Evolutionary conservation across 2,329 filamentous ascomycete species (phyloP).

Genomic region (Neurospora sp.): DNA sequence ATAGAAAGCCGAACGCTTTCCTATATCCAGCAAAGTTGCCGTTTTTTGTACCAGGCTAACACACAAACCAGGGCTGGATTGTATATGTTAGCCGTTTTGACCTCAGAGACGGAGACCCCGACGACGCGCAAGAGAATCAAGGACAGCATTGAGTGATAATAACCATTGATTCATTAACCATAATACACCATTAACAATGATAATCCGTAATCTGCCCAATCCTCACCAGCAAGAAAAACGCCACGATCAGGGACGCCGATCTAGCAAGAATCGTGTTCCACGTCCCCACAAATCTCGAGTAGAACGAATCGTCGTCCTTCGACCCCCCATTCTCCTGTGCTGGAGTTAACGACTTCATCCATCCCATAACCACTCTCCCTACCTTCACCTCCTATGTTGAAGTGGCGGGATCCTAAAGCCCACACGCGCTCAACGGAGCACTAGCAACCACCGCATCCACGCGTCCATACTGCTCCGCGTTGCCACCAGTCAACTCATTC

Average conservation of each 20-base stretch:
- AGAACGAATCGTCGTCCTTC: not conserved
- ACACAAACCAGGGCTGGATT: too few relatives aligned
- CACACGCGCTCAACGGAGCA: slow-evolving; percentile 28
- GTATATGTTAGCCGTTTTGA: too few relatives aligned
- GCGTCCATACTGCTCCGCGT: slow-evolving; percentile 39
- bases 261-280: not conserved
- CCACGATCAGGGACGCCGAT: not conserved
- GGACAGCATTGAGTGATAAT: not conserved
- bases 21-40: too few relatives aligned
- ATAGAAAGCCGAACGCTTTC: too few relatives aligned
- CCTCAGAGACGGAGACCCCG: too few relatives aligned
- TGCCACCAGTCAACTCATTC: slow-evolving; percentile 43
- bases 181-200: not conserved
- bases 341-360: not conserved
- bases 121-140: not conserved
- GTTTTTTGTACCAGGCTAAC: too few relatives aligned
- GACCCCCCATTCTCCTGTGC: not conserved
- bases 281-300: not conserved
- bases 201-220: not conserved
- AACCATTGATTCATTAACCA: not conserved
- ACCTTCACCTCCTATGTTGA: not conserved
- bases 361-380: not conserved
- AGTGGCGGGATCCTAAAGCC: slow-evolving; percentile 12
- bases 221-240: not conserved
- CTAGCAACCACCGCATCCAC: slow-evolving; percentile 35